phyloP scores from a whole-genome alignment of 2,329 filamentous ascomycete genomes.

The Stylonectria norvegica region DNA sequence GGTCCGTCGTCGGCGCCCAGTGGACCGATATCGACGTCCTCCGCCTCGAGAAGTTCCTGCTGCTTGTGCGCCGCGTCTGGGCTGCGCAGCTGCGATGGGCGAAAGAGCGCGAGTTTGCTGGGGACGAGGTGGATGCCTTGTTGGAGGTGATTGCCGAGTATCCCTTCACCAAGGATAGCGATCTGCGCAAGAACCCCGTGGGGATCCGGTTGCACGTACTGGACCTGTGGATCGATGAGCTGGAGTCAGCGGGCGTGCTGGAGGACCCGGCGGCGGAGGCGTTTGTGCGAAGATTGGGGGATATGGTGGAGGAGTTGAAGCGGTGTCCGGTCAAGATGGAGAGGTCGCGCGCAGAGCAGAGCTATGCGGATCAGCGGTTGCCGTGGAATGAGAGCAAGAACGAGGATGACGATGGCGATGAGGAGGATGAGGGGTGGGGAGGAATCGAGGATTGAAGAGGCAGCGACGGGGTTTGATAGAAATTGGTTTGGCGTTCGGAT shows the following conservation, averaged over 20 bases:
- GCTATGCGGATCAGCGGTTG: conserved; percentile 70
- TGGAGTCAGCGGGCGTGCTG: conserved; percentile 65
- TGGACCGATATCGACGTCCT: conserved; percentile 73
- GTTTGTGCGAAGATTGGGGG: conserved; percentile 52
- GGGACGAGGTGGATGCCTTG: conserved; percentile 28
- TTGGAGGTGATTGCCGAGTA: conserved; percentile 28
- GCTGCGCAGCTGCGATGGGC: conserved; percentile 61
- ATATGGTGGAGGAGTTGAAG: conserved; percentile 54
- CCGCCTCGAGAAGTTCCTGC: conserved; percentile 89
- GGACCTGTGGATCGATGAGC: conserved; percentile 89
- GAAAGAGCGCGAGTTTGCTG: conserved; percentile 33
- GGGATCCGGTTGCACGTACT: conserved; percentile 82
- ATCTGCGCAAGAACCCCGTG: conserved; percentile 66
- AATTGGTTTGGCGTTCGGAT: conserved; percentile 24
- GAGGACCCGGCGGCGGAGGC: conserved; percentile 36
- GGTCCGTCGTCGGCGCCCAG: conserved; percentile 65
- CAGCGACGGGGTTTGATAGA: conserved; percentile 1
- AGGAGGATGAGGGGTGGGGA: conserved; percentile 57
- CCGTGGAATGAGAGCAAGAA: conserved; percentile 47
- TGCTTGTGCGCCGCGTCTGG: conserved; percentile 76
- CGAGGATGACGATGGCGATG: conserved; percentile 33
- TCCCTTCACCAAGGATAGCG: conserved; percentile 35
- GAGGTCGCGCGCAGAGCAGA: conserved; percentile 65
- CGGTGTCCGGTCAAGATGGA: conserved; percentile 67
- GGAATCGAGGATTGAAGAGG: conserved; percentile 57